Evolutionary conservation across 2,329 filamentous ascomycete species (phyloP), one percentile per base, ranked within the genome.

Genomic region (Pyrenophora teres): DNA sequence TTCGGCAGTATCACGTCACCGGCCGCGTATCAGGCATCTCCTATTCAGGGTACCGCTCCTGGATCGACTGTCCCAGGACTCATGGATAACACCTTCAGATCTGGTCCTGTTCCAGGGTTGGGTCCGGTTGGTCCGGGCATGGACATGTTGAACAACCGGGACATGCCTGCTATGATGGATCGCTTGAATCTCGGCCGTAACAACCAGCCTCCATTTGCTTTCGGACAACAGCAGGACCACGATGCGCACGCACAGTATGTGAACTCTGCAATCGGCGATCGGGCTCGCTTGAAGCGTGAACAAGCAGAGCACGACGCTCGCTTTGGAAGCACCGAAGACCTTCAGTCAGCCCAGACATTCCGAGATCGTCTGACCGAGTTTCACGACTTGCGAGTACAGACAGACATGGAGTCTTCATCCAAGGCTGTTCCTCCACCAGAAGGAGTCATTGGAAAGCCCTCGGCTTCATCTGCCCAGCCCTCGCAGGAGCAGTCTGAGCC

Each of bases 1-100:
- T 97, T 94, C 70, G 91, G 93, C 15, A 97, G 89, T 75, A 95
- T 99, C 60, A 87, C 90, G 2, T 95, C 92, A n/a, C 92, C 92
- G 2, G 84, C 88, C 51, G 86, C 85, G 9, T 87, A 85, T 67
- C 84, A 87, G 62, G 80, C 83, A 46, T 80, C 84, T 56, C 80
- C 80, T 51, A 85, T 78, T 68, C 81, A 82, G 59, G 75, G 67
- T 21, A 71, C 76, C n/a, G 76, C 82, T 13, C 76, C 82, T 13
- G 70, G 65, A 40, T 65, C 66, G 33, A 49, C 65, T 37, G 79
- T 83, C 5, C 78, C 83, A 31, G 84, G 84, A 32, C 92, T 92
- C 71, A 90, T 91, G 62, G 91, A 95, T 63, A 80, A 78, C 56
- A 74, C 76, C 1, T 80, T 80, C 57, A 72, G 78, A 41, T 45